These are phyloP conservation scores for Dactylonectria estremocensis DNA, from an alignment of 2,329 filamentous ascomycete genomes.

Conservation along the genomic window DNA sequence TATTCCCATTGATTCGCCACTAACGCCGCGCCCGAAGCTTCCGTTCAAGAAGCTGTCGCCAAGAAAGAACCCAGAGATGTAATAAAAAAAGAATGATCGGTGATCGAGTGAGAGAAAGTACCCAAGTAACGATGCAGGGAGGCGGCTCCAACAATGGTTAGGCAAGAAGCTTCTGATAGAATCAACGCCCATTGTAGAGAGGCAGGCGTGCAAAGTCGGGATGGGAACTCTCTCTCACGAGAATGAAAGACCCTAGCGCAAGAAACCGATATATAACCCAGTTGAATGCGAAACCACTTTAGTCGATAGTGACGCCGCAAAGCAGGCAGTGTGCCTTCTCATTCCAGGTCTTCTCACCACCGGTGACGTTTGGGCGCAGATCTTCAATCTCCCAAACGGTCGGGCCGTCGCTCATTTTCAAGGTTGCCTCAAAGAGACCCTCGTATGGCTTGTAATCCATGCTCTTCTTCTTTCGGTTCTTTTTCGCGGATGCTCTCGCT, in stretches of 20 bases:
- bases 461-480: conserved; percentile 57
- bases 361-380: conserved; percentile 62
- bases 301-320: conserved; percentile 65
- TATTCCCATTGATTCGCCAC: conserved; percentile 44
- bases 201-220: background rate
- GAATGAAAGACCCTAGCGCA: background rate
- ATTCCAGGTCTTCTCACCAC: conserved; percentile 68
- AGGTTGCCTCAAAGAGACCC: conserved; percentile 66
- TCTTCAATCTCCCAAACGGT: conserved; percentile 68
- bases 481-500: conserved; percentile 51
- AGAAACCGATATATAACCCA: background rate
- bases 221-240: background rate
- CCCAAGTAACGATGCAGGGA: background rate
- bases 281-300: conserved; percentile 29
- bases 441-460: conserved; percentile 63
- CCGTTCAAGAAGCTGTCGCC: conserved; percentile 45
- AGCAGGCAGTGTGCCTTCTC: conserved; percentile 66
- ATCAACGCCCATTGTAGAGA: background rate
- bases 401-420: conserved; percentile 64
- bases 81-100: conserved; percentile 41
- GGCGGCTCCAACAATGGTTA: background rate
- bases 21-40: conserved; percentile 48
- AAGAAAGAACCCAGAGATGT: conserved; percentile 42
- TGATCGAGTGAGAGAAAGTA: conserved; percentile 21
- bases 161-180: background rate